Percentiles rank a stretch among this genome's conserved stretches.
These are phyloP conservation scores for Meyerozyma smithsonii DNA, from an alignment of 1,139 yeast species.

Conservation along the genomic window DNA sequence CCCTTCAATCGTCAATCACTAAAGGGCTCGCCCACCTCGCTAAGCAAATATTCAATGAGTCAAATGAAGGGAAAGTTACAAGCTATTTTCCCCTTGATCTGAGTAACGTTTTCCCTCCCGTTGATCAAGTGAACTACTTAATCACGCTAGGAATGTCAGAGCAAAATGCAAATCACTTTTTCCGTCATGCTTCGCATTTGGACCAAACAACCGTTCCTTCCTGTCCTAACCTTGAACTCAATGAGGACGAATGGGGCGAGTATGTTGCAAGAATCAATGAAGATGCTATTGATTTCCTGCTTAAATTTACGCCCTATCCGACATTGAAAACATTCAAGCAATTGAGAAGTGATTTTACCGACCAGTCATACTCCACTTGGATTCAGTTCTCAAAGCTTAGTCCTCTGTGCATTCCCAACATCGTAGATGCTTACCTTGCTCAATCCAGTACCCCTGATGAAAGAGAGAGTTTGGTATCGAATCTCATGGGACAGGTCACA, in stretches of 20 bases:
- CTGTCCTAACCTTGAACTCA: conserved; percentile 20
- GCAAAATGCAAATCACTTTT: conserved; percentile 34
- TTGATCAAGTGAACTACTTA: conserved; percentile 45
- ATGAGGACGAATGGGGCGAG: conserved; percentile 20
- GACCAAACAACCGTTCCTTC: conserved; percentile 19
- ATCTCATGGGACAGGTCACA: not conserved
- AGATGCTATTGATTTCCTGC: conserved; percentile 13
- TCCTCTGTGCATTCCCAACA: conserved; percentile 45
- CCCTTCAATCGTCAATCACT: conserved; percentile 21
- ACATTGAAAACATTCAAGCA: conserved; percentile 21
- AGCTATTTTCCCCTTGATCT: conserved; percentile 43
- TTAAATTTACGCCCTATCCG: conserved; percentile 11
- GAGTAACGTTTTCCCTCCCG: conserved; percentile 48
- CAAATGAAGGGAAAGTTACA: conserved; percentile 21
- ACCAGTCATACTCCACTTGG: not conserved
- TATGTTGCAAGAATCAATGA: conserved; percentile 10
- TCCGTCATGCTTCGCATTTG: conserved; percentile 24
- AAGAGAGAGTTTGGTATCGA: not conserved
- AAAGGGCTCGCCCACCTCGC: conserved; percentile 34
- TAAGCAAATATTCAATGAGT: conserved; percentile 25
- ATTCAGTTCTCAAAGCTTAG: conserved; percentile 5
- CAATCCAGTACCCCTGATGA: not conserved
- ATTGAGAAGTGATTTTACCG: not conserved
- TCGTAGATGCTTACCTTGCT: not conserved
- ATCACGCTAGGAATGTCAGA: conserved; percentile 40